A percentile compares a stretch with the other conserved stretches of the same genome.
Evolutionary conservation across 179 eudicot genomes (phyloP).

Genomic region (Camellia oleifera): DNA sequence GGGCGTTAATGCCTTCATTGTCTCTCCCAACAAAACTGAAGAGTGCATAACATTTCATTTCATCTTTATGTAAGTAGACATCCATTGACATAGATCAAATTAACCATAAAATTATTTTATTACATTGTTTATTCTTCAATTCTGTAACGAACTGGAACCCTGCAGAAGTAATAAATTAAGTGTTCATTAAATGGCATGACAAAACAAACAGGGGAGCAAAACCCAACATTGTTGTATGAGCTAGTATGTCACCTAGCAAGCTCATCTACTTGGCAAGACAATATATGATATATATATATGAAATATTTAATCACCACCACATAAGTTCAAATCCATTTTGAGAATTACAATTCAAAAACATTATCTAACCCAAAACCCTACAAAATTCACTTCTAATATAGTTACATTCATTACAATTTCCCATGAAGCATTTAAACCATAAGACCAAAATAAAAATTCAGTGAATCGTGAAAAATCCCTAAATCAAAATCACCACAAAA

Average conservation of each 20-base stretch:
- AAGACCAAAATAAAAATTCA: neutral
- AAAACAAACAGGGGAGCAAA: conserved; percentile 1
- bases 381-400: neutral
- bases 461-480: neutral
- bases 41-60: neutral
- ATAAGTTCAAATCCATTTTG: neutral
- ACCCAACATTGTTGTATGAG: neutral
- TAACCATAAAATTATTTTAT: neutral
- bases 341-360: neutral
- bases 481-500: neutral
- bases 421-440: neutral
- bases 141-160: neutral
- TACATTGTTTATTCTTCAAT: neutral
- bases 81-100: neutral
- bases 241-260: neutral
- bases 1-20: neutral
- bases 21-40: neutral
- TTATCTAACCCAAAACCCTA: neutral
- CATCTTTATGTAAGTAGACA: neutral
- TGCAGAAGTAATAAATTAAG: neutral
- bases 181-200: neutral
- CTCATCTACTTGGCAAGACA: neutral
- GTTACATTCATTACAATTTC: neutral
- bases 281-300: neutral
- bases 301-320: neutral